These are phyloP conservation scores for Coemansia sp. DNA, from an alignment of 192 early-diverging fungal genomes.

Conservation along the genomic window DNA sequence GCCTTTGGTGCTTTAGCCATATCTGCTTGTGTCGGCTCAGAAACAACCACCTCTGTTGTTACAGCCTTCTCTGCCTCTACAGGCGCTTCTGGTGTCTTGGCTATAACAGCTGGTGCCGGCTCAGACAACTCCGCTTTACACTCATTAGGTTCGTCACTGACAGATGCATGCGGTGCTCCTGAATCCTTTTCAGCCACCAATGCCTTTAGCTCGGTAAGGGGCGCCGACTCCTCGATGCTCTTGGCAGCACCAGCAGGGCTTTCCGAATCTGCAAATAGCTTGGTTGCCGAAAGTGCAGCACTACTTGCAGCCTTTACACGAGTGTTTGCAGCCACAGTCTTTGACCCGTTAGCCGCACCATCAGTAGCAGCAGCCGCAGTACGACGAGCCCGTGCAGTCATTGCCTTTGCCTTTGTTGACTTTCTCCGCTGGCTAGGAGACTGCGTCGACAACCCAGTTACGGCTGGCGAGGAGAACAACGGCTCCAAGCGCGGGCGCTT, in stretches of 20 bases:
- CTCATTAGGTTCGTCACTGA: neutral
- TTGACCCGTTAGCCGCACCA: slow-evolving; percentile 16
- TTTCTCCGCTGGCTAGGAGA: slow-evolving; percentile 13
- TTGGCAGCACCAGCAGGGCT: neutral
- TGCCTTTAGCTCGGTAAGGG: neutral
- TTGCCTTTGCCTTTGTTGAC: slow-evolving; percentile 22
- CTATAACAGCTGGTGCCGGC: neutral
- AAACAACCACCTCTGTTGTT: no score
- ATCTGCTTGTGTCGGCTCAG: no score
- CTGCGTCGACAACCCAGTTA: slow-evolving; percentile 10
- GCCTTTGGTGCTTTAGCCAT: no score
- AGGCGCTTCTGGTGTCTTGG: neutral
- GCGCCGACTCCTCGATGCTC: slow-evolving; percentile 17
- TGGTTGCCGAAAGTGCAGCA: slow-evolving; percentile 11
- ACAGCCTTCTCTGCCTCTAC: neutral
- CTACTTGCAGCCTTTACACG: slow-evolving; percentile 3
- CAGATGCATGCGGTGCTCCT: neutral
- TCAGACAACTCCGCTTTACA: neutral
- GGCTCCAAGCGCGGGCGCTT: slow-evolving; percentile 44
- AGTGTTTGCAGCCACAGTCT: slow-evolving; percentile 13
- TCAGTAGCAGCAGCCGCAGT: slow-evolving; percentile 2
- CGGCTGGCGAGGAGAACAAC: slow-evolving; percentile 29
- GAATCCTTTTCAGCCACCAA: neutral
- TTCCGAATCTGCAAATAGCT: slow-evolving; percentile 14
- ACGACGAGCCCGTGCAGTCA: slow-evolving; percentile 22